Evolutionary conservation across 2,329 filamentous ascomycete genomes (phyloP).

Genomic region (Phoma herbarum): DNA sequence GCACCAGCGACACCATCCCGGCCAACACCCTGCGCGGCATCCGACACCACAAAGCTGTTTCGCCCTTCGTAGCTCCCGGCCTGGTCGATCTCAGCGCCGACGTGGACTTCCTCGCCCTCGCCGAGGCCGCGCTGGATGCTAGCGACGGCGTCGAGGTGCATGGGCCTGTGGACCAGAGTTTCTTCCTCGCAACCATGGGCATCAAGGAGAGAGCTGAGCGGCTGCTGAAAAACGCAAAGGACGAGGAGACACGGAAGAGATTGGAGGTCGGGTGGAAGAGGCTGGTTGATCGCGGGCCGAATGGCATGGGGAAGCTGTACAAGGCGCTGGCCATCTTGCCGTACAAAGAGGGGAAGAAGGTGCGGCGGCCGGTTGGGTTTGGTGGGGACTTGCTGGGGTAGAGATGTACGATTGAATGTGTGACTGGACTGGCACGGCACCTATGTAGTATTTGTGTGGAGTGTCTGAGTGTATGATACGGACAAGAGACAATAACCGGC

Average conservation of each 20-base stretch:
- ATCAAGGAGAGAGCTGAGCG: constrained; percentile 62
- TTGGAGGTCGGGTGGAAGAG: constrained; percentile 80
- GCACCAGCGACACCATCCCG: constrained; percentile 79
- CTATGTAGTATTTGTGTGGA: no score
- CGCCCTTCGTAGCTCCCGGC: constrained; percentile 80
- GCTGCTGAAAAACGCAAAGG: constrained; percentile 48
- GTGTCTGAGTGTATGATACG: no score
- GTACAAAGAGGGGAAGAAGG: constrained; percentile 66
- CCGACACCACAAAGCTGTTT: constrained; percentile 76
- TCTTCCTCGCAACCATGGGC: constrained; percentile 82
- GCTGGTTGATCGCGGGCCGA: constrained; percentile 80
- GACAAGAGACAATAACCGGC: no score
- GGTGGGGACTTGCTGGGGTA: constrained; percentile 69
- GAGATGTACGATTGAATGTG: no score
- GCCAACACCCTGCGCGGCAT: constrained; percentile 92
- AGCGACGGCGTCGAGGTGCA: constrained; percentile 88
- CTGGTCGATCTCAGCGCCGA: constrained; percentile 89
- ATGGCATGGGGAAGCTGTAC: constrained; percentile 94
- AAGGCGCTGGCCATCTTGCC: constrained; percentile 92
- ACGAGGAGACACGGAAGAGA: constrained; percentile 53
- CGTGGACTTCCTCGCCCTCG: constrained; percentile 89
- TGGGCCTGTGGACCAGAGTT: constrained; percentile 85
- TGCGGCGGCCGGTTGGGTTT: constrained; percentile 86
- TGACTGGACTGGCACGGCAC: no score
- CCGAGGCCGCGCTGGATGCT: constrained; percentile 79